Conservation (phyloP, 805 yeast species). For the Starmerella gropengiesseri region DNA sequence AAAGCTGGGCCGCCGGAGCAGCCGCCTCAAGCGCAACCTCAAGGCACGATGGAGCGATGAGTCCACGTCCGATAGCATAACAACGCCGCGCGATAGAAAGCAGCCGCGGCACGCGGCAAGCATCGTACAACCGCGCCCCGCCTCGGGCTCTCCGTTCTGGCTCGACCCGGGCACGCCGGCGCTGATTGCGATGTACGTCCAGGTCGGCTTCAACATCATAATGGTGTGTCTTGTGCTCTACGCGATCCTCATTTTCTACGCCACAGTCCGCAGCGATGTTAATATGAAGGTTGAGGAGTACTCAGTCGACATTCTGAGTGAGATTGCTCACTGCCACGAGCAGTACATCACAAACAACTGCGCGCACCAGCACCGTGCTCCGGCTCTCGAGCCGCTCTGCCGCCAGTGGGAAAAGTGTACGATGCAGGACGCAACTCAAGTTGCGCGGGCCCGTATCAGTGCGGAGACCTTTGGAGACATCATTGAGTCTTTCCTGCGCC, state of each 20-base stretch:
- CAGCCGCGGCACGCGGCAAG: neutral
- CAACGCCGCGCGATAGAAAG: neutral
- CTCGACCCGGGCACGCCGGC: constrained; percentile 35
- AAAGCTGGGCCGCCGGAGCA: constrained; percentile 6
- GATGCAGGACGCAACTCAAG: constrained; percentile 58
- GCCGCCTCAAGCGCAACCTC: neutral
- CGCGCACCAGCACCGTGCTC: constrained; percentile 49
- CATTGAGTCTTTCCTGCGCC: constrained; percentile 60
- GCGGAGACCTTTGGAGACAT: constrained; percentile 79
- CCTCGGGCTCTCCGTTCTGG: too few species aligned
- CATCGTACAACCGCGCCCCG: too few species aligned
- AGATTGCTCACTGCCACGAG: constrained; percentile 56
- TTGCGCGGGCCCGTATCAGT: constrained; percentile 59
- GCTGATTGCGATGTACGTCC: constrained; percentile 51
- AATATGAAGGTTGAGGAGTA: constrained; percentile 55
- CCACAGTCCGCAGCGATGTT: constrained; percentile 57
- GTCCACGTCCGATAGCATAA: neutral
- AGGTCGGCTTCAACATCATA: constrained; percentile 46
- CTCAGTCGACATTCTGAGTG: constrained; percentile 47
- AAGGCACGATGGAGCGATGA: constrained; percentile 3
- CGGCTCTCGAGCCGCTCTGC: constrained; percentile 63
- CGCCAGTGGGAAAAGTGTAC: constrained; percentile 70
- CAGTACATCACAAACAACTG: constrained; percentile 68
- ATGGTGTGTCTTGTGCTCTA: constrained; percentile 44
- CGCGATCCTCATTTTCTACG: constrained; percentile 40